Base-by-base conservation (phyloP, 2,329 filamentous ascomycete species). In the Monosporascus sp. region DNA sequence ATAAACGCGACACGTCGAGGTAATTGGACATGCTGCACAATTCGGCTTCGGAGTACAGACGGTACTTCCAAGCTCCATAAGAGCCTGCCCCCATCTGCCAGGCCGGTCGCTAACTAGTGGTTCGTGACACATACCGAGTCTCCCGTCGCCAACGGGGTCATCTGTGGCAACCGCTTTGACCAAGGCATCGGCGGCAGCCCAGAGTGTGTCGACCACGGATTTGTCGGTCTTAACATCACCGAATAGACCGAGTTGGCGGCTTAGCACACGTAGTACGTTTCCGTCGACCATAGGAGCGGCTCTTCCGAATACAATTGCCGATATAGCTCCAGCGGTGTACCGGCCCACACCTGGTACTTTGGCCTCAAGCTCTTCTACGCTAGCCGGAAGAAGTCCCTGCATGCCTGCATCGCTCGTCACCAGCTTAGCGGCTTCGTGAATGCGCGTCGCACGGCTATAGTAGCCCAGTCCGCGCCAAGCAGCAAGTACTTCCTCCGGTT, bases 41-140 rank as follows among this genome's bases (percentile, higher is more conserved):
- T 79, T 77, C 1, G 83, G 83, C 58, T 79, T 79, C 0, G 83
- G 82, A 6, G 75, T 76, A 59, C 83, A 86, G 2, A 85, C 63
- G 0, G 83, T 86, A 56, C 81, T 84, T 3, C 83, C 83, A 4
- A 86, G 71, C 61, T 86, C 83, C 83, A 86, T 86, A 25, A 86
- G 66, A 1, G 80, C 83, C 62, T 86, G 83, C 0, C 83, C 83
- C 83, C 82, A 85, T 55, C 76, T 67, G 0, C 82, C 82, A 0
- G 83, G 82, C 22, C 77, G 65, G 50, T 80, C 74, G 51, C 76
- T 83, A 15, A 63, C 52, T 14, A 43, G 43, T 8, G 24, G 48
- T 6, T 57, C 53, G 7, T 57, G 58, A 4, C 44, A 6, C 18
- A 53, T 47, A 7, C 49, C 49, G 5, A 37, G 52, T 1, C 57